Conservation (phyloP, 164 flowering plant genomes). For the Nymphaea colorata region DNA sequence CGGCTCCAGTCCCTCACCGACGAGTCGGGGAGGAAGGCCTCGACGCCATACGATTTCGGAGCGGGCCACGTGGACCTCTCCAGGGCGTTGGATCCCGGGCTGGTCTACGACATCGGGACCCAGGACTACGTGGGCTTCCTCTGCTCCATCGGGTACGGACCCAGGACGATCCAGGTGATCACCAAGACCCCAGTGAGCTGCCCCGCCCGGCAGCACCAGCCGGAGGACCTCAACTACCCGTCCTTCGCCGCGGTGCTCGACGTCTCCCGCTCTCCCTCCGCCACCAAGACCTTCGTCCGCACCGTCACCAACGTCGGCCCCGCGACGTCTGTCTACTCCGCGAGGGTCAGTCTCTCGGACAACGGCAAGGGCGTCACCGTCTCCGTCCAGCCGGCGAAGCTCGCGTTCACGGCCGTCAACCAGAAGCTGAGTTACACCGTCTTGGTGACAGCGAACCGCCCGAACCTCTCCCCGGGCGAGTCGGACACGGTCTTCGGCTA, state of each 20-base stretch:
- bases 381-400: slow-evolving; percentile 49
- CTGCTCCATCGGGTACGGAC: slow-evolving; percentile 52
- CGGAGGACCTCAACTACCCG: slow-evolving; percentile 76
- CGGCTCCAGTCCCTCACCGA: slow-evolving; percentile 5
- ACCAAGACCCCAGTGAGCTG: slow-evolving; percentile 39
- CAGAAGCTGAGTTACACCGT: slow-evolving; percentile 49
- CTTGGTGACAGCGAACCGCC: slow-evolving; percentile 36
- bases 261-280: slow-evolving; percentile 2
- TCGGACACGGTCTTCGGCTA: slow-evolving; percentile 66
- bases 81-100: slow-evolving; percentile 71
- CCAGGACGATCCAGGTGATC: slow-evolving; percentile 54
- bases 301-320: slow-evolving; percentile 70
- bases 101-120: slow-evolving; percentile 46
- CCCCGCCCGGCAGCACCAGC: slow-evolving; percentile 26
- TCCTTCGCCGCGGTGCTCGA: slow-evolving; percentile 47
- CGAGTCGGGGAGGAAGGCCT: slow-evolving; percentile 50
- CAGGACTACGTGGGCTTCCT: slow-evolving; percentile 51
- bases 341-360: slow-evolving; percentile 23
- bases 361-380: slow-evolving; percentile 43
- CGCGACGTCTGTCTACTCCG: slow-evolving; percentile 40
- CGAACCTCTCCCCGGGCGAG: slow-evolving; percentile 36
- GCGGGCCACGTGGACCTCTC: slow-evolving; percentile 57
- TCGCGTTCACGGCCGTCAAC: slow-evolving; percentile 32
- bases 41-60: slow-evolving; percentile 55
- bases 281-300: slow-evolving; percentile 39